These are phyloP conservation scores for Ocimum tenuiflorum DNA, from an alignment of 257 asterid genomes.

Conservation along the genomic window DNA sequence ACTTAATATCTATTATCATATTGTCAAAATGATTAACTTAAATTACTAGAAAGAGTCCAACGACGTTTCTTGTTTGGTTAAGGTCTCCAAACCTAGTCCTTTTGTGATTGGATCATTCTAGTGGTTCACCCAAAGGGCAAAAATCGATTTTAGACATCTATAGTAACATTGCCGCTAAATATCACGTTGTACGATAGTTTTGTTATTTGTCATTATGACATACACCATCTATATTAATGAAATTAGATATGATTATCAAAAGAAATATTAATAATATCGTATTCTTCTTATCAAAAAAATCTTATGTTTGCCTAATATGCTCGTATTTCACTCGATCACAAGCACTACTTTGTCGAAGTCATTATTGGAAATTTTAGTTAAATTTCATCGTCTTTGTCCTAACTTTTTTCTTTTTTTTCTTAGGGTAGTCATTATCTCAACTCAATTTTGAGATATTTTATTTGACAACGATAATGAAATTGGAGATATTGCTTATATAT, in stretches of 20 bases:
- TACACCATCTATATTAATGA: neutral
- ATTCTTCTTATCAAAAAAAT: neutral
- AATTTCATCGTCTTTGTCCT: conserved; percentile 13
- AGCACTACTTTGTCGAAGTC: neutral
- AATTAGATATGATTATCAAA: neutral
- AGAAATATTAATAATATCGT: neutral
- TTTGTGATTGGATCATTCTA: too few species aligned
- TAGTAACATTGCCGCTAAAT: too few species aligned
- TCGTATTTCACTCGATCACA: neutral
- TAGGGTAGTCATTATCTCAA: neutral
- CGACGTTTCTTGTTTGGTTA: too few species aligned
- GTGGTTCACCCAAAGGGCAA: too few species aligned
- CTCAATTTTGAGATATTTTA: neutral
- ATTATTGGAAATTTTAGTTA: neutral
- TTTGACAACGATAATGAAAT: neutral
- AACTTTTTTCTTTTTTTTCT: neutral
- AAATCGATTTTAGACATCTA: too few species aligned
- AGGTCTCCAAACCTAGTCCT: too few species aligned
- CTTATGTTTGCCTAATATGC: neutral
- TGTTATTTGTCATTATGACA: neutral
- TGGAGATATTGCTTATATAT: too few species aligned
- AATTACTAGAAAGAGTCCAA: too few species aligned
- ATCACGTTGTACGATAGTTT: neutral
- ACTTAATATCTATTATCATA: too few species aligned
- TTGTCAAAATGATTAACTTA: too few species aligned